Evolutionary conservation across 1,284 basidiomycete species (phyloP).

Genomic region (Fomitopsis schrenkii): DNA sequence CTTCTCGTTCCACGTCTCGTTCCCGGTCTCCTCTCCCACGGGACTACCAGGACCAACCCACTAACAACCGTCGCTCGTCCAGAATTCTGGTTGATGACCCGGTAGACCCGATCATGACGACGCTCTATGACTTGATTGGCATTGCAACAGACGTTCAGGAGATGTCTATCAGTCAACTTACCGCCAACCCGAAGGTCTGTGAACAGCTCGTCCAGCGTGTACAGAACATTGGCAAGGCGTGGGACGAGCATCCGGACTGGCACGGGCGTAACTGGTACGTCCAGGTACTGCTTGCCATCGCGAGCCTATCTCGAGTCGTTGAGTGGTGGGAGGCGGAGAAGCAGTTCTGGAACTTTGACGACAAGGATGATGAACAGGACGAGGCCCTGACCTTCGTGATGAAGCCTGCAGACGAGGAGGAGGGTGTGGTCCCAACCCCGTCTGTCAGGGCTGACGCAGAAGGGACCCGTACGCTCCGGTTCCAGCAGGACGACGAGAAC

Average conservation of each 20-base stretch:
- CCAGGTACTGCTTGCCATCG: slow-evolving; percentile 93
- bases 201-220: slow-evolving; percentile 86
- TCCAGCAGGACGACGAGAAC: slow-evolving; percentile 56
- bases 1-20: slow-evolving; percentile 93
- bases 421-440: slow-evolving; percentile 35
- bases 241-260: slow-evolving; percentile 99
- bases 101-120: slow-evolving; percentile 85
- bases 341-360: slow-evolving; percentile 99
- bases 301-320: slow-evolving; percentile 91
- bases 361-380: slow-evolving; percentile 86
- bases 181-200: slow-evolving; percentile 81
- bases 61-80: slow-evolving; percentile 65
- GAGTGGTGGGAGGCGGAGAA: slow-evolving; percentile 99
- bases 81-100: slow-evolving; percentile 75
- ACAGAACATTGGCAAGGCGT: slow-evolving; percentile 87
- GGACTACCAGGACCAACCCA: slow-evolving; percentile 56
- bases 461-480: slow-evolving; percentile 26
- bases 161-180: slow-evolving; percentile 84
- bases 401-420: slow-evolving; percentile 71
- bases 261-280: slow-evolving; percentile 99
- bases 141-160: slow-evolving; percentile 96
- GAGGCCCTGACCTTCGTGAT: slow-evolving; percentile 89
- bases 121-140: slow-evolving; percentile 89
- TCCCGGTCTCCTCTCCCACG: slow-evolving; percentile 92
- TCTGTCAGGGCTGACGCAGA: slow-evolving; percentile 35